Conservation (phyloP, 768 basidiomycete genomes). For the Amanita pseudoporphyria region DNA sequence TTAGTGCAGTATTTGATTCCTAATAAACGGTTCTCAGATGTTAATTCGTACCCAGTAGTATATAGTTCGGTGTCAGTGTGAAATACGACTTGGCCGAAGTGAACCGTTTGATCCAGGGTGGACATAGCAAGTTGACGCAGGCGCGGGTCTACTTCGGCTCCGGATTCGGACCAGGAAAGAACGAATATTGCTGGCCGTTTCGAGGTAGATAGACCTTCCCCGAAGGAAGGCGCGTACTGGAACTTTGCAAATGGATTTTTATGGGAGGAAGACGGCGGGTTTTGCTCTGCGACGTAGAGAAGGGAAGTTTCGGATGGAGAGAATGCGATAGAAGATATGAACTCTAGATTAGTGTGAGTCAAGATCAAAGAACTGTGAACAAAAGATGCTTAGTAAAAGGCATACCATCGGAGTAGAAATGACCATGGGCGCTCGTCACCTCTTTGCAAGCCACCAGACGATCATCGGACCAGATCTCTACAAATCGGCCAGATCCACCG, state of each 20-base stretch:
- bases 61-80: conserved; percentile 30
- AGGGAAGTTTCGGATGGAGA: conserved; percentile 41
- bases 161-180: conserved; percentile 30
- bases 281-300: conserved; percentile 54
- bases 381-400: not conserved
- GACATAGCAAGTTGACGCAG: conserved; percentile 10
- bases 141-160: conserved; percentile 2
- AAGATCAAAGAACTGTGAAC: not conserved
- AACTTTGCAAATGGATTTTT: conserved; percentile 35
- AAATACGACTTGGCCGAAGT: conserved; percentile 52
- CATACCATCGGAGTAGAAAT: conserved; percentile 56
- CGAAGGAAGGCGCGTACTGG: conserved; percentile 48
- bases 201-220: conserved; percentile 49
- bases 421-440: conserved; percentile 47
- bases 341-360: conserved; percentile 29
- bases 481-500: conserved; percentile 33
- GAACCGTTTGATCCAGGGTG: conserved; percentile 16
- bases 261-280: conserved; percentile 19
- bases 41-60: conserved; percentile 54
- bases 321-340: conserved; percentile 42
- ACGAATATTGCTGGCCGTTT: conserved; percentile 46
- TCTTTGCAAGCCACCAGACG: conserved; percentile 37
- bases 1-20: conserved; percentile 56
- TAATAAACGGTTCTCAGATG: conserved; percentile 45
- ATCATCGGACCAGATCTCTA: conserved; percentile 50